These are phyloP conservation scores for Peronospora destructor DNA, from an alignment of 352 stramenopile species.

Conservation along the genomic window DNA sequence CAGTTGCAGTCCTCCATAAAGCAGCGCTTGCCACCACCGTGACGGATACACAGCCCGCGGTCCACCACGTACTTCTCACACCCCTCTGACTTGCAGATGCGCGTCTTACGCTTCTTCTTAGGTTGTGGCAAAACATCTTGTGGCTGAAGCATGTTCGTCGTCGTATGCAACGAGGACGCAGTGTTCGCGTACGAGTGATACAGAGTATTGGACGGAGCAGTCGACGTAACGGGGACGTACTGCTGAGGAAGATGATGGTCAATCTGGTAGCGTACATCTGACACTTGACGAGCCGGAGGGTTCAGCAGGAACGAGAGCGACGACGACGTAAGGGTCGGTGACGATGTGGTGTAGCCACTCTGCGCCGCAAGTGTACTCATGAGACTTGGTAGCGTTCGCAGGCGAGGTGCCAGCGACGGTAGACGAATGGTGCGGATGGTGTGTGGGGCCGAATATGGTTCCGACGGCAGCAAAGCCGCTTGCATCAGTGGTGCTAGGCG, in stretches of 20 bases:
- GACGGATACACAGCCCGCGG: slow-evolving; percentile 41
- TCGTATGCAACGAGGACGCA: slow-evolving; percentile 3
- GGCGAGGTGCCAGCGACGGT: slow-evolving; percentile 26
- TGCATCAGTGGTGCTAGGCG: slow-evolving; percentile 26
- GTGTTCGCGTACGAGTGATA: slow-evolving; percentile 25
- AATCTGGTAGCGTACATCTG: slow-evolving; percentile 4
- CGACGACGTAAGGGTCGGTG: slow-evolving; percentile 15
- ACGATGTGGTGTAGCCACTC: slow-evolving; percentile 12
- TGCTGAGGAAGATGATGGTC: slow-evolving; percentile 9
- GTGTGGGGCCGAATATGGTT: slow-evolving; percentile 18
- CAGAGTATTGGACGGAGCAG: slow-evolving; percentile 12
- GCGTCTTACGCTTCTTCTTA: slow-evolving; percentile 41
- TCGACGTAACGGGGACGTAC: slow-evolving; percentile 6
- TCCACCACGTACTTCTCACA: slow-evolving; percentile 59
- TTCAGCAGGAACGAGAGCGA: slow-evolving; percentile 36
- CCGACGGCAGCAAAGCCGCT: slow-evolving; percentile 15
- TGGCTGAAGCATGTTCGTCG: slow-evolving; percentile 12
- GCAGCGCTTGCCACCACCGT: slow-evolving; percentile 49
- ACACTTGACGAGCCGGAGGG: slow-evolving; percentile 13
- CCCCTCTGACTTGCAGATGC: slow-evolving; percentile 39
- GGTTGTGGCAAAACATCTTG: slow-evolving; percentile 11
- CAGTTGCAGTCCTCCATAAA: slow-evolving; percentile 43
- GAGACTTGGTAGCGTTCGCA: slow-evolving; percentile 29
- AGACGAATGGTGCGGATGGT: slow-evolving; percentile 29
- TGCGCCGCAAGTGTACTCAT: slow-evolving; percentile 25